phyloP scores from a whole-genome alignment of 805 yeast genomes.

The Crinitomyces ghanaensis region DNA sequence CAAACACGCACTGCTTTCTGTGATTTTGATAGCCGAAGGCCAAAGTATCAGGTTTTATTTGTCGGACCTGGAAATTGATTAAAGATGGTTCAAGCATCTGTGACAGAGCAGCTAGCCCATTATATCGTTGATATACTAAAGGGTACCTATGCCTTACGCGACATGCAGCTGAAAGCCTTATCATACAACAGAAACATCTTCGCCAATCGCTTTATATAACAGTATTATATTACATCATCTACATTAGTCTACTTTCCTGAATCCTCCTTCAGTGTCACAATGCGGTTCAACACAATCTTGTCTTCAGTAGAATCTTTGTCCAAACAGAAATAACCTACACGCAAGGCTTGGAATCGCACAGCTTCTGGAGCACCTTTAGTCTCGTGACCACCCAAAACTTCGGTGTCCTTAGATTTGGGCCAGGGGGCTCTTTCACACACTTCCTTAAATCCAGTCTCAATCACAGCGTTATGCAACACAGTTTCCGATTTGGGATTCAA shows the following conservation, averaged over 20 bases:
- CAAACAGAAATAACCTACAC: slow-evolving; percentile 91
- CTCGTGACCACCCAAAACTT: slow-evolving; percentile 52
- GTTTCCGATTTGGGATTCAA: slow-evolving; percentile 72
- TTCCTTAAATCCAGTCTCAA: slow-evolving; percentile 68
- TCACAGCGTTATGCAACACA: slow-evolving; percentile 48
- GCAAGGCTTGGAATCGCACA: slow-evolving; percentile 94
- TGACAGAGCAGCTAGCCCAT: no score
- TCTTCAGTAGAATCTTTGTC: slow-evolving; percentile 64
- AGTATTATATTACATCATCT: background rate
- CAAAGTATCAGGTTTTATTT: no score
- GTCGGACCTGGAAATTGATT: no score
- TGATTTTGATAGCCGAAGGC: no score
- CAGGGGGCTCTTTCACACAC: slow-evolving; percentile 65
- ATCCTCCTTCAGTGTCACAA: slow-evolving; percentile 88
- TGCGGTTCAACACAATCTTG: slow-evolving; percentile 68
- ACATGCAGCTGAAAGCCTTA: no score
- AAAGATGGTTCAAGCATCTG: no score
- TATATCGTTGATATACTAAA: no score
- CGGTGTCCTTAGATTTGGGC: slow-evolving; percentile 41
- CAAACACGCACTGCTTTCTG: no score
- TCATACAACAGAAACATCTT: no score
- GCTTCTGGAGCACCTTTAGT: slow-evolving; percentile 54
- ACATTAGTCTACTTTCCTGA: slow-evolving; percentile 18
- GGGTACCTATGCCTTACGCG: no score
- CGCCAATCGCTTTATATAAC: background rate